Evolutionary conservation across 73 alveolate species (phyloP).

Genomic region (Tetrahymena thermophila): DNA sequence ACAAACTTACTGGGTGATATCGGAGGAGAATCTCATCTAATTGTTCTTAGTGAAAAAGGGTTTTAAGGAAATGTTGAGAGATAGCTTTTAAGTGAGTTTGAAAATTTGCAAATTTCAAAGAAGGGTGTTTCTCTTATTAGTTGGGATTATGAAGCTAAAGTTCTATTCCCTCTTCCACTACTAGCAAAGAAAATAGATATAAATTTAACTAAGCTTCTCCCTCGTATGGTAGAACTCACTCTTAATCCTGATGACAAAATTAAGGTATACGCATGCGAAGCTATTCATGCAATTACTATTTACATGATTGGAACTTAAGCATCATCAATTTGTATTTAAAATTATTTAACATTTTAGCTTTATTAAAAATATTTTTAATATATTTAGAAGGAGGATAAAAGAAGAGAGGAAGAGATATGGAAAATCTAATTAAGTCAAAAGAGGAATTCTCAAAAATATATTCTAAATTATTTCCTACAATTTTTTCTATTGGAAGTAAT

Average conservation of each 20-base stretch:
- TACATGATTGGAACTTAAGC: slow-evolving; percentile 90
- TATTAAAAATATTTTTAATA: background rate
- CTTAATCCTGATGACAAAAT: slow-evolving; percentile 73
- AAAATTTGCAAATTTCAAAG: slow-evolving; percentile 18
- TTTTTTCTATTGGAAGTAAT: slow-evolving; percentile 40
- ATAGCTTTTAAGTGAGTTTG: background rate
- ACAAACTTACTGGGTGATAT: slow-evolving; percentile 16
- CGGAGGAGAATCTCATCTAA: slow-evolving; percentile 34
- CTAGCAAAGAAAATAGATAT: slow-evolving; percentile 68
- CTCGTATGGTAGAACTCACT: slow-evolving; percentile 82
- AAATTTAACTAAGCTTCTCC: slow-evolving; percentile 45
- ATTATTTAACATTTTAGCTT: background rate
- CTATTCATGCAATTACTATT: slow-evolving; percentile 81
- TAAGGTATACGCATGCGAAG: slow-evolving; percentile 84
- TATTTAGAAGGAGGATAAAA: slow-evolving; percentile 57
- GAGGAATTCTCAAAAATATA: slow-evolving; percentile 74
- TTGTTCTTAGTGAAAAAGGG: slow-evolving; percentile 14
- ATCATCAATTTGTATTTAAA: background rate
- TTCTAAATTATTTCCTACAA: slow-evolving; percentile 61
- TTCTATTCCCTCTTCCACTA: slow-evolving; percentile 74
- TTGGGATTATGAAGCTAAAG: slow-evolving; percentile 77
- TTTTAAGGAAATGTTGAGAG: background rate
- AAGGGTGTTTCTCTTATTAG: slow-evolving; percentile 51
- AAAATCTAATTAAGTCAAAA: slow-evolving; percentile 33
- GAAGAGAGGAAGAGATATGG: slow-evolving; percentile 13